Conservation (phyloP, 495 filamentous ascomycete genomes). For the Penicillium waksmanii region DNA sequence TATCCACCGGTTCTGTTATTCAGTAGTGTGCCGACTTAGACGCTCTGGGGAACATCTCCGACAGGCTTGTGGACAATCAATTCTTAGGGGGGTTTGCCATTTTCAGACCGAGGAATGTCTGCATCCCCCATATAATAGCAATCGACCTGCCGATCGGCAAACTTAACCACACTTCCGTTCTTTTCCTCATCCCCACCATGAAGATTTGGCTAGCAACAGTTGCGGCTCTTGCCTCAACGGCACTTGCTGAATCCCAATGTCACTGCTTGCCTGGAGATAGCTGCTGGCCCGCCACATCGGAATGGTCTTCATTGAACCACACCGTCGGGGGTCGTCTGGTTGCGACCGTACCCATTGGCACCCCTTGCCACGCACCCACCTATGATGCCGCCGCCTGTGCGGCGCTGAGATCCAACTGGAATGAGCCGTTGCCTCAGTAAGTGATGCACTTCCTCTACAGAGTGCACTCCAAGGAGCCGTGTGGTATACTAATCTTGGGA, state of each 20-base stretch:
- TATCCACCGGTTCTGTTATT: background rate
- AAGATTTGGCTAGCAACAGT: conserved; percentile 31
- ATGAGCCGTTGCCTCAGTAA: conserved; percentile 30
- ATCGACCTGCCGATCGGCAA: conserved; percentile 21
- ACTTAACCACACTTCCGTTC: conserved; percentile 6
- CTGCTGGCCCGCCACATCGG: conserved; percentile 42
- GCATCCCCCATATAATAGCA: conserved; percentile 10
- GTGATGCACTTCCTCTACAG: background rate
- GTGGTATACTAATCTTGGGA: background rate
- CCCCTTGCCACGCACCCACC: conserved; percentile 47
- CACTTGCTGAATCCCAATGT: conserved; percentile 18
- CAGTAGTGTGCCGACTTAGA: background rate
- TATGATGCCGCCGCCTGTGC: conserved; percentile 38
- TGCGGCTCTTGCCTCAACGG: conserved; percentile 27
- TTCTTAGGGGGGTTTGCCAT: conserved; percentile 2
- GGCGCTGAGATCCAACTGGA: conserved; percentile 28
- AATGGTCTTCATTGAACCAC: conserved; percentile 44
- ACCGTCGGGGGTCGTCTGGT: conserved; percentile 45
- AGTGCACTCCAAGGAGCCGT: background rate
- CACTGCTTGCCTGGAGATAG: conserved; percentile 36
- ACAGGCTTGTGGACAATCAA: background rate
- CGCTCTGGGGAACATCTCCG: conserved; percentile 28
- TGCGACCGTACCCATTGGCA: conserved; percentile 45
- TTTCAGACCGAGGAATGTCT: background rate
- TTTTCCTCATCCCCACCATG: conserved; percentile 27